Evolutionary conservation across 495 filamentous ascomycete species (phyloP), one percentile per base, ranked within the genome.

Genomic region (Usnea hakonensis): DNA sequence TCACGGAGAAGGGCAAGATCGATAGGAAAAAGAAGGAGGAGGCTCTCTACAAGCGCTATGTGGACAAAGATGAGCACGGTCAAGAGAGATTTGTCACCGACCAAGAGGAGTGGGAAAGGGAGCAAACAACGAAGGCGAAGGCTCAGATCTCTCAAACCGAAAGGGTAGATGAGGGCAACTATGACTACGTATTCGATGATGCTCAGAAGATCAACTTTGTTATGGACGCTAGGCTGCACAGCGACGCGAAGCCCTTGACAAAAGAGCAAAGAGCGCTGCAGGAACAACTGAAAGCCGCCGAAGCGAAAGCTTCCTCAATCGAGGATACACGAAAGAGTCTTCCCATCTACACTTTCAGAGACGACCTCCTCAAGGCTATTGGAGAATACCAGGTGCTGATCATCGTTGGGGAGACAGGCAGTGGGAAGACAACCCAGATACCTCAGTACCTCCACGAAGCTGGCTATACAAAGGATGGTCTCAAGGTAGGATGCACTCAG

Each of bases 151-250:
- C 85, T 58, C 80, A 84, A 59, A 76, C 78, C 11, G 89, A 93
- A 70, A 81, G 89, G 26, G 83, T 86, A n/a, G 86, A 93, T 55
- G 86, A 90, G 66, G 90, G 88, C 9, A 85, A 96, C 55, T 97
- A 97, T 72, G 94, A 96, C 61, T 96, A 93, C 65, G 86, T 98
- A 16, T 88, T 97, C 64, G 94, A 98, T 65, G 88, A 94, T 71
- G 82, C 87, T 13, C 88, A 91, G 68, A 85, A 89, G 69, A 92
- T 97, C 71, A 88, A 88, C 64, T 98, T 92, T 73, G 83, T 92
- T 55, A 78, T 90, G 66, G 91, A 95, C 64, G 78, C 84, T 21
- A 83, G 81, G 67, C 74, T 89, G 63, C 79, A 87, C 32, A 89
- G 88, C 21, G 85, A 86, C 61, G 82, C 80, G 37, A 79, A 89